Percentiles rank a stretch among this genome's conserved stretches.
phyloP scores from a whole-genome alignment of 2,329 filamentous ascomycete species.

The Xylaria sp. region DNA sequence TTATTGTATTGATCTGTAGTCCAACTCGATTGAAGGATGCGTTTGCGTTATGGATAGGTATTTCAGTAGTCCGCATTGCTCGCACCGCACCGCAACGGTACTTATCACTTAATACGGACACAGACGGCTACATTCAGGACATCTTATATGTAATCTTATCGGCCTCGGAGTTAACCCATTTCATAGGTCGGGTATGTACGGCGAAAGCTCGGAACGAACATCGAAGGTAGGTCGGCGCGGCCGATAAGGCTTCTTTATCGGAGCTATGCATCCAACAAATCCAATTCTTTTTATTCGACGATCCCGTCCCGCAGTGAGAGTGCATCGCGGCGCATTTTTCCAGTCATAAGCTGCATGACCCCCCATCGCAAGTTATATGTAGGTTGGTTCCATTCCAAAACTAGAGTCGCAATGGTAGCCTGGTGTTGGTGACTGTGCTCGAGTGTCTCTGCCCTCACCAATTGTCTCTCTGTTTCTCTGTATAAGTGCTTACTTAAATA shows the following conservation, averaged over 20 bases:
- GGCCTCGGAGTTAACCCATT: neutral
- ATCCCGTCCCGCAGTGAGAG: neutral
- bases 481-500: neutral
- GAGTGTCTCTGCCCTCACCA: neutral
- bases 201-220: neutral
- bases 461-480: neutral
- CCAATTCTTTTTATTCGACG: neutral
- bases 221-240: neutral
- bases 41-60: too few species aligned
- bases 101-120: neutral
- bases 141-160: too few species aligned
- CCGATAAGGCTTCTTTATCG: neutral
- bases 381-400: neutral
- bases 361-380: neutral
- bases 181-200: neutral
- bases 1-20: too few species aligned
- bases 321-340: neutral
- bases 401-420: neutral
- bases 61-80: too few species aligned
- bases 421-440: neutral
- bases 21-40: too few species aligned
- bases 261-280: neutral
- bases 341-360: neutral
- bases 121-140: too few species aligned
- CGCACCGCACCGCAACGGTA: too few species aligned